Conservation (phyloP, 2,329 filamentous ascomycete genomes). For the Fusarium ramigenum region DNA sequence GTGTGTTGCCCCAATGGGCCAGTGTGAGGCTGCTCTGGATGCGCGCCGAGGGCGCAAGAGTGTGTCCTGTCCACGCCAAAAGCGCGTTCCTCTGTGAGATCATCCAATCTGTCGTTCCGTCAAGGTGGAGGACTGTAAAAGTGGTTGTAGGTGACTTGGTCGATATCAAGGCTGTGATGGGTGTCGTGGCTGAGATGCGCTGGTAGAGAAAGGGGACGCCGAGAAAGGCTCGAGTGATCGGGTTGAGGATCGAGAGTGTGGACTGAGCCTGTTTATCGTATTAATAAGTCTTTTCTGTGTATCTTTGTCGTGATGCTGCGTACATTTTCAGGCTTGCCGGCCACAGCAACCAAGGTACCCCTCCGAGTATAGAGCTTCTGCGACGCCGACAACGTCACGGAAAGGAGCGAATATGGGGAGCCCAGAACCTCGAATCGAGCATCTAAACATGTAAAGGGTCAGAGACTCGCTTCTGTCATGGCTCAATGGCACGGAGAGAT, state of each 20-base stretch:
- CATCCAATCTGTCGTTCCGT: conserved; percentile 96
- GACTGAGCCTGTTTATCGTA: conserved; percentile 74
- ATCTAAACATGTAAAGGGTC: conserved; percentile 65
- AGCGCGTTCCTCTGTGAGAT: conserved; percentile 86
- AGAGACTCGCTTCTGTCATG: conserved; percentile 6
- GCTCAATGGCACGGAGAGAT: not conserved
- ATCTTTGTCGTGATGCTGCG: not conserved
- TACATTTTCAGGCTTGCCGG: conserved; percentile 91
- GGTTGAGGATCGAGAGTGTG: conserved; percentile 86
- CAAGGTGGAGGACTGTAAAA: conserved; percentile 86
- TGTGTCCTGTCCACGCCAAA: conserved; percentile 96
- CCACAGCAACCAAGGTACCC: conserved; percentile 89
- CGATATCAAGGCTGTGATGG: conserved; percentile 87
- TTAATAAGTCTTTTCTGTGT: not conserved
- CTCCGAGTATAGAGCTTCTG: conserved; percentile 92
- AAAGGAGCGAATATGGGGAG: conserved; percentile 90
- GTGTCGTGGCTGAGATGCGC: conserved; percentile 84
- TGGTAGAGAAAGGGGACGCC: conserved; percentile 97
- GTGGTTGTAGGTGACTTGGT: conserved; percentile 88
- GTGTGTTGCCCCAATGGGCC: conserved; percentile 90
- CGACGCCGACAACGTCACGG: conserved; percentile 90
- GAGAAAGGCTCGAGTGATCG: conserved; percentile 79
- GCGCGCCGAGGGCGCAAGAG: conserved; percentile 77
- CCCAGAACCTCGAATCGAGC: conserved; percentile 95
- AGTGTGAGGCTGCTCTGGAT: conserved; percentile 79